A percentile compares a stretch with the other conserved stretches of the same genome.
Evolutionary conservation across 2,329 filamentous ascomycete species (phyloP).

Genomic region (Aspergillus sp.): DNA sequence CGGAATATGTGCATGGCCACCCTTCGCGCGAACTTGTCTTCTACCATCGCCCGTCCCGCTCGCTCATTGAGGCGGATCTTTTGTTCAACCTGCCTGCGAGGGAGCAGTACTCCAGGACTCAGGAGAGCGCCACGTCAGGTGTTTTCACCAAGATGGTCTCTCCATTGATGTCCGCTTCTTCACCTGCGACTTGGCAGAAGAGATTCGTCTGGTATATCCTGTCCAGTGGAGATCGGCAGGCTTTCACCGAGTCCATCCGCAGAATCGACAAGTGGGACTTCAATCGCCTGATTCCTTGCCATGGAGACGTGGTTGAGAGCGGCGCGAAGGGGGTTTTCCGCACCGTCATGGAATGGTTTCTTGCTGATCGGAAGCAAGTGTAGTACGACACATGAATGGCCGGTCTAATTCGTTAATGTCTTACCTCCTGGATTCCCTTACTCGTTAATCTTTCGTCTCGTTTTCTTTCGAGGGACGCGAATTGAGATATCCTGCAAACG

Average conservation of each 20-base stretch:
- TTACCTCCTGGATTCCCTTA: not conserved
- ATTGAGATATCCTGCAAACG: not conserved
- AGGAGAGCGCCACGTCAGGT: constrained; percentile 57
- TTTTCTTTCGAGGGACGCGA: not conserved
- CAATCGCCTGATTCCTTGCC: constrained; percentile 81
- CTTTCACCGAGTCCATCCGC: constrained; percentile 69
- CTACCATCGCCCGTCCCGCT: constrained; percentile 73
- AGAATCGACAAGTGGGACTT: constrained; percentile 82
- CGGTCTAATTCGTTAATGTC: not conserved
- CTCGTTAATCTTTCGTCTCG: not conserved
- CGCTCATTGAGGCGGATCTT: constrained; percentile 85
- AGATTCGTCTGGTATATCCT: constrained; percentile 78
- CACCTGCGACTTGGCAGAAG: constrained; percentile 69
- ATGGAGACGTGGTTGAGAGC: constrained; percentile 83
- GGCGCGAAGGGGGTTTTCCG: constrained; percentile 73
- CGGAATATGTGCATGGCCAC: constrained; percentile 79
- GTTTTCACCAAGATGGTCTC: constrained; percentile 61
- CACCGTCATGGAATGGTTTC: constrained; percentile 81
- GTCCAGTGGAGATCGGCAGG: constrained; percentile 62
- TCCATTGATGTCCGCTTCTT: constrained; percentile 61
- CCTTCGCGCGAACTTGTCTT: constrained; percentile 87
- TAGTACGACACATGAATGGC: not conserved
- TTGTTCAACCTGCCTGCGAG: constrained; percentile 86
- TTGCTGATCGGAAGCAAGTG: constrained; percentile 47
- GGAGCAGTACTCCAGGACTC: constrained; percentile 74